phyloP scores from a whole-genome alignment of 176 grass and related monocot species.

The Lolium multiflorum region DNA sequence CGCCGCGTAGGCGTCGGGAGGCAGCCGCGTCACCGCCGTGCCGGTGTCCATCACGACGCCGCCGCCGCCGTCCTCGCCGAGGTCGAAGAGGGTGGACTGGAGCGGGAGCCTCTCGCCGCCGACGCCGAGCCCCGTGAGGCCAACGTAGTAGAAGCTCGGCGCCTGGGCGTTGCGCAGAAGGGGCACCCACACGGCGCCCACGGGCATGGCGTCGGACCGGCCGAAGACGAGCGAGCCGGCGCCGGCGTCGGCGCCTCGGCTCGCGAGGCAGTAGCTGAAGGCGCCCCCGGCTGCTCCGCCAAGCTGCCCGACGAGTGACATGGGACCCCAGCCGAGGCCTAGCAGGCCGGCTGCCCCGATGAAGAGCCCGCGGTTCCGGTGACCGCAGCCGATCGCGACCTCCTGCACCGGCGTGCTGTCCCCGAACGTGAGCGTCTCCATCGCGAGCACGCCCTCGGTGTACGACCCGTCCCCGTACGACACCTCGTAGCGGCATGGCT shows the following conservation, averaged over 20 bases:
- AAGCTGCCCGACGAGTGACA: constrained; percentile 84
- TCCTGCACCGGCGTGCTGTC: constrained; percentile 53
- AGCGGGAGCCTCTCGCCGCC: constrained; percentile 61
- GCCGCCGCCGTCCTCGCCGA: constrained; percentile 69
- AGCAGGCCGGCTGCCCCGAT: constrained; percentile 67
- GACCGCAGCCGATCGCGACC: constrained; percentile 90
- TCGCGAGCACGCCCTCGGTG: constrained; percentile 71
- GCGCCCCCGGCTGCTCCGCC: constrained; percentile 72
- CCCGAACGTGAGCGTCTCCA: constrained; percentile 82
- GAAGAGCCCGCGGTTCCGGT: constrained; percentile 86
- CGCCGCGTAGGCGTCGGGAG: constrained; percentile 58
- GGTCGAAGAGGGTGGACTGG: constrained; percentile 65
- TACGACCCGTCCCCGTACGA: constrained; percentile 85
- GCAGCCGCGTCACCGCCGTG: constrained; percentile 79
- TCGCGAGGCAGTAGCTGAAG: constrained; percentile 92
- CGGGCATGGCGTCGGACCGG: constrained; percentile 68
- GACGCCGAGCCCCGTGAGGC: constrained; percentile 73
- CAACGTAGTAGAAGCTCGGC: constrained; percentile 94
- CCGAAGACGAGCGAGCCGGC: constrained; percentile 76
- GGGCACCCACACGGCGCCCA: constrained; percentile 88
- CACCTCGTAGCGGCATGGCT: constrained; percentile 62
- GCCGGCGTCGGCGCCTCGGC: constrained; percentile 41
- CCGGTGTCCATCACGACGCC: constrained; percentile 95
- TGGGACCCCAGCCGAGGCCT: constrained; percentile 91
- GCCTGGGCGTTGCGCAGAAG: constrained; percentile 71